Base-by-base conservation (phyloP, 768 basidiomycete genomes). In the Lentinula sp. region DNA sequence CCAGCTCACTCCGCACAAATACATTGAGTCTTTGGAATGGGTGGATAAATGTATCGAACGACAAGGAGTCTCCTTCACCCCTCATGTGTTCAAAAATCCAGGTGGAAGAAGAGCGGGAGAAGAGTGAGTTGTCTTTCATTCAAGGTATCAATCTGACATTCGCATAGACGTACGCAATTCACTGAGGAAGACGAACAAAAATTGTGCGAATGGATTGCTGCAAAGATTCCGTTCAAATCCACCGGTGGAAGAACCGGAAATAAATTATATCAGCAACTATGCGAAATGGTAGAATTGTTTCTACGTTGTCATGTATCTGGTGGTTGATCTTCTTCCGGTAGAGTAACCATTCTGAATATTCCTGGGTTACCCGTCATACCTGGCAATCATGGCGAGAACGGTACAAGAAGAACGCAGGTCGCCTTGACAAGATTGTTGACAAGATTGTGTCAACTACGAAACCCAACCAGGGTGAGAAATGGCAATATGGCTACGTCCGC, bases 361-460 rank as follows among this genome's bases (percentile, higher is more conserved):
- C 81, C 0, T 93, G 91, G 91, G 91, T 91, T 18, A 79, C 77
- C 28, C 85, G 90, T 15, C 91, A 93, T 69, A 91, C 90, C 2
- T 93, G 91, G 91, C 90, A 92, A 65, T 93, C 91, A 15, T 93
- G 91, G 91, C 83, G 91, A 32, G 91, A 93, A 68, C 80, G 91
- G 33, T 93, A 93, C 76, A 92, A 93, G 77, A 93, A 93, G 72
- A 88, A 93, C 62, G 76, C 88, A 0, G 68, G 74, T 6, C 84
- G 90, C 9, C 78, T 93, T 41, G 90, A 93, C 67, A 67, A 67
- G 10, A 72, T 82, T 58, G 92, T 93, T 57, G 71, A 83, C 1
- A 74, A 75, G 4, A 85, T 91, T 12, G 89, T 93, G 1, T 85
- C 84, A 32, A 79, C 85, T 69, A 89, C 84, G 68, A 87, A 85